Evolutionary conservation across 306 rosid genomes (phyloP), one percentile per base, ranked within the genome.

Genomic region (Cicer cuneatum): DNA sequence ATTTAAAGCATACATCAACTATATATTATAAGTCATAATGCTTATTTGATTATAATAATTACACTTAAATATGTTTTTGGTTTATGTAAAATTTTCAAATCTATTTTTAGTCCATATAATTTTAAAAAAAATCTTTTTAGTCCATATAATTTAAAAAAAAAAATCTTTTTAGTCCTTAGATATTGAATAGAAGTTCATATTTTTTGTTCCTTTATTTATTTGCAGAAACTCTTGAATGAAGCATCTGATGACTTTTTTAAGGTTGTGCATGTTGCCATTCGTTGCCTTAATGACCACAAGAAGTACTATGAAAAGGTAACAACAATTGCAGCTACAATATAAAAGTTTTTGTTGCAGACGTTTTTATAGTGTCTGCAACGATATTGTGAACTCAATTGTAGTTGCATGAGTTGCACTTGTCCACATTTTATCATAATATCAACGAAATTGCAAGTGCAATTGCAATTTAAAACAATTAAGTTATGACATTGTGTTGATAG

Each of bases 221-320:
- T 38, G 69, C 62, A 90, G 97, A 77, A 66, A 46, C 71, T 87
- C 80, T 66, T 83, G 83, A 83, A 76, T 51, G 92, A 78, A 7
- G 24, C 59, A 38, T 70, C 57, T 51, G 82, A 71, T 48, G 86
- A 63, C 43, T 80, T 91, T 53, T 83, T 63, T 37, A 88, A 73
- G 80, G 90, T 89, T 18, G 53, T 89, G 29, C 87, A 72, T 16
- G 69, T 85, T 3, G 85, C 72, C 6, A 81, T 89, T 51, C 88
- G 88, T 38, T 84, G 90, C 87, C 82, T 89, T 66, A 75, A 66
- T 77, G 90, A 91, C 71, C 90, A 85, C 24, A 72, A 69, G 66
- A 89, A 89, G 83, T 87, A 91, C 86, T 89, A 71, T 75, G 97
- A 88, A 66, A 91, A 91, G 94, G 96, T 83, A 16, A 59, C 13